These are phyloP conservation scores for Xylaria sp. DNA, from an alignment of 2,329 filamentous ascomycete genomes.

Conservation along the genomic window DNA sequence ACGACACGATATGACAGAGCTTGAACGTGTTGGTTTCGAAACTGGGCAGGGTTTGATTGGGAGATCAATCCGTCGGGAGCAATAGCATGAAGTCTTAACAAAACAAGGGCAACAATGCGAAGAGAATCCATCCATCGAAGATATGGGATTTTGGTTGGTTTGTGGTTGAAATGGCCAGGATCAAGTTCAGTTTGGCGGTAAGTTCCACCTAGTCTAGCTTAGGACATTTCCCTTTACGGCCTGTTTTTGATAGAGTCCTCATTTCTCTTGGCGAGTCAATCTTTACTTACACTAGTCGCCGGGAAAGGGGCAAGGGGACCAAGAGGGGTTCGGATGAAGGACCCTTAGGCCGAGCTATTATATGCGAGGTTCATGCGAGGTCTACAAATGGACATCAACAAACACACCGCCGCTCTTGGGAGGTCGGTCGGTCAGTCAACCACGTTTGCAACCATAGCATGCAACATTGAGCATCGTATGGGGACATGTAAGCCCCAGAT, in stretches of 20 bases:
- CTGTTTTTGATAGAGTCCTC: background rate
- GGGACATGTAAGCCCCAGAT: conserved; percentile 16
- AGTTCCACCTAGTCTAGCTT: conserved; percentile 4
- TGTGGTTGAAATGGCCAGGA: conserved; percentile 22
- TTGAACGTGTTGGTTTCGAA: conserved; percentile 8
- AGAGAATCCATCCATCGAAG: background rate
- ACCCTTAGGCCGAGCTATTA: background rate
- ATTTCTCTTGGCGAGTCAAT: conserved; percentile 26
- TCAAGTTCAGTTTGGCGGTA: conserved; percentile 3
- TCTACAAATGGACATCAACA: conserved; percentile 28
- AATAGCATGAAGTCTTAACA: conserved; percentile 27
- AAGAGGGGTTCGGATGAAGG: background rate
- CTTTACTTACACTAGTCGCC: conserved; percentile 8
- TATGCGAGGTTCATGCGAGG: conserved; percentile 30
- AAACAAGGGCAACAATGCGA: conserved; percentile 29
- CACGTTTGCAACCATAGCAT: conserved; percentile 21
- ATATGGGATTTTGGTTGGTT: conserved; percentile 12
- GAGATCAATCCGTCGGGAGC: conserved; percentile 8
- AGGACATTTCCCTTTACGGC: conserved; percentile 24
- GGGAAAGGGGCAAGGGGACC: conserved; percentile 25
- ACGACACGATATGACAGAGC: background rate
- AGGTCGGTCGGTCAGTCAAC: conserved; percentile 28
- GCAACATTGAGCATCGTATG: conserved; percentile 12
- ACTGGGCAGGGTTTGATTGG: background rate
- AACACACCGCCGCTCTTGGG: conserved; percentile 31